These are phyloP conservation scores for Pichia phayaonensis DNA, from an alignment of 805 yeast species.

Conservation along the genomic window DNA sequence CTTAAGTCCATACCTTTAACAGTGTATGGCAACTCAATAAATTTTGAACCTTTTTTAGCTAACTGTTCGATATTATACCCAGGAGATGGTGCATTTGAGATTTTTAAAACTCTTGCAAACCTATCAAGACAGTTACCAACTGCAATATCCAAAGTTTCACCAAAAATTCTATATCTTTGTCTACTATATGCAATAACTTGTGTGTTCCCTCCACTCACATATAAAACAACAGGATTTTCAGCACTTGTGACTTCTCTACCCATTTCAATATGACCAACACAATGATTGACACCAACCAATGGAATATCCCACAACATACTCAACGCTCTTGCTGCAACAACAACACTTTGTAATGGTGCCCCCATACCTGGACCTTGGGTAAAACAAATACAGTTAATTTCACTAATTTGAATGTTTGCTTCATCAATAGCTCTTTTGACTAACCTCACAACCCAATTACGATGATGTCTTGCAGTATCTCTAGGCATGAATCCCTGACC, in stretches of 20 bases:
- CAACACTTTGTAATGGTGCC: conserved; percentile 92
- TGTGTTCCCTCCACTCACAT: conserved; percentile 97
- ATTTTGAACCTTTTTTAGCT: conserved; percentile 61
- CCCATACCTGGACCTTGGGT: conserved; percentile 99
- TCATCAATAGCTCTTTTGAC: conserved; percentile 59
- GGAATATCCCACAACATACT: conserved; percentile 77
- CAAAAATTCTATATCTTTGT: conserved; percentile 92
- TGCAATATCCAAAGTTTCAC: conserved; percentile 97
- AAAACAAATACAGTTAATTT: conserved; percentile 78
- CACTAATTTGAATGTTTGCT: conserved; percentile 41
- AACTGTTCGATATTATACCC: conserved; percentile 95
- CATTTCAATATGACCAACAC: conserved; percentile 98
- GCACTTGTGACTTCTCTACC: conserved; percentile 99
- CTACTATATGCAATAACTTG: conserved; percentile 95
- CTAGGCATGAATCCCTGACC: conserved; percentile 97
- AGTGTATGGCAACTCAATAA: conserved; percentile 84
- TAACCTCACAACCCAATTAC: conserved; percentile 86
- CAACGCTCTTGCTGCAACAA: conserved; percentile 82
- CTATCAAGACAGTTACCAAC: conserved; percentile 95
- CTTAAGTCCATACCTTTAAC: conserved; percentile 98
- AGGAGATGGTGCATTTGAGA: conserved; percentile 92
- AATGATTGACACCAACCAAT: conserved; percentile 90
- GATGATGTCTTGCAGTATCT: conserved; percentile 93
- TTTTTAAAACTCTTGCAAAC: conserved; percentile 84
- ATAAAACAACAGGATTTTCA: conserved; percentile 89